Base-by-base conservation (phyloP, 345 rosid genomes). In the Reutealis trisperma region DNA sequence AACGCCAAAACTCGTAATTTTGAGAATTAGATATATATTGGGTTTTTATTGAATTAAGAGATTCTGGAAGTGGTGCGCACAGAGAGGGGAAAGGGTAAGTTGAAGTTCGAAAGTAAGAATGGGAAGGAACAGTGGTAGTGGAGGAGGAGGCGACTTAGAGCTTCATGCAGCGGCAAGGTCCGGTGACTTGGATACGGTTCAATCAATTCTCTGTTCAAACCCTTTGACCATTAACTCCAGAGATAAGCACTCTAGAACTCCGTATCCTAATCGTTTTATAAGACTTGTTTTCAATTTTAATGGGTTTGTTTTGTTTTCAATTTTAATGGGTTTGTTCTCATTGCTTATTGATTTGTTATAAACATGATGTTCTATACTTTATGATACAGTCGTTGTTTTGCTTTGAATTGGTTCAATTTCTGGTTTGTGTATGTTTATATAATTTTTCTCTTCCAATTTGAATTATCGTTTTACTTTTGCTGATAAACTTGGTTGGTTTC, bases 211-310 rank as follows among this genome's bases (percentile, higher is more conserved):
- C 78, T 79, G 81, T 66, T 83, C 93, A 13, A 90, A 90, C 70
- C 95, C 97, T 58, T 77, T 92, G 80, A 86, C 87, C 11, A 79
- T 92, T 74, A 93, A 93, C 81, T 85, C 94, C 63, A 88, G 98
- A 86, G 99, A 96, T 92, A 96, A 89, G 85, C 99, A 91, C 86
- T 93, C 97, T 45, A 87, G 98, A 22, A 96, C 97, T 73, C 97
- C 99, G 98, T 93, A 94, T 89, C 96, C 96, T 85, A 41, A n/a
- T 1, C 24, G 49, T 21, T 24, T 18, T 42, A 42, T 54, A 5
- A 16, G 1, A 45, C 11, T 45, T 45, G 49, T 45, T 45, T 54
- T 54, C n/a, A 18, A 54, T 18, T 54, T 54, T 16, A 54, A 14
- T 54, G 5, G 58, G 58, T 54, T 54, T 54, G 37, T 18, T 18